phyloP scores from a whole-genome alignment of 129 eudicot species.

The Cynara cardunculus region DNA sequence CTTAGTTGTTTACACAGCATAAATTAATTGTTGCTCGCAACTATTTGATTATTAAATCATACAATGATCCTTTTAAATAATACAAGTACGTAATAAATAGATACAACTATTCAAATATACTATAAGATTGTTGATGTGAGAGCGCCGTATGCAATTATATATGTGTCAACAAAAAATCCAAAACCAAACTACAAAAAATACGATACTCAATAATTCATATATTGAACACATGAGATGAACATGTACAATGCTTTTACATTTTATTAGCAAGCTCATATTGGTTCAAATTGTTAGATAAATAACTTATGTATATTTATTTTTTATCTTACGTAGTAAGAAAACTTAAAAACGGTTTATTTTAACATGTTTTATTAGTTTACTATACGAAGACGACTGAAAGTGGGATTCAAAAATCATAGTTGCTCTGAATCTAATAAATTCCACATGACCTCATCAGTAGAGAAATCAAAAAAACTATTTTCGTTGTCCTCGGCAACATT shows the following conservation, averaged over 20 bases:
- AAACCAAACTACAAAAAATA: background rate
- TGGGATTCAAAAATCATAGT: background rate
- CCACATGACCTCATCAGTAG: constrained; percentile 23
- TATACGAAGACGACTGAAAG: background rate
- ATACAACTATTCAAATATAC: too few species aligned
- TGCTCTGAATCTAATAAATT: constrained; percentile 15
- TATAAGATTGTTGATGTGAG: background rate
- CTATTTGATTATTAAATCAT: background rate
- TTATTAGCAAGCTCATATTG: too few species aligned
- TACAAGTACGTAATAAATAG: background rate
- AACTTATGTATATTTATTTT: background rate
- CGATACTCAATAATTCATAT: too few species aligned
- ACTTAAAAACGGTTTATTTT: background rate
- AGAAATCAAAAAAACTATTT: constrained; percentile 3
- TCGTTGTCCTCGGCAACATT: background rate
- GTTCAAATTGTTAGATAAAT: background rate
- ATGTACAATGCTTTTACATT: background rate
- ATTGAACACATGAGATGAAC: background rate
- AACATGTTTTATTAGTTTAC: background rate
- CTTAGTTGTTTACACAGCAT: too few species aligned
- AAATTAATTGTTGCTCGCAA: too few species aligned
- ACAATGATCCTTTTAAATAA: too few species aligned
- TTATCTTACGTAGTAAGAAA: background rate
- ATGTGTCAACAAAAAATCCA: background rate
- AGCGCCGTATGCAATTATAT: background rate